These are phyloP conservation scores for Neoboletus subvelutipes DNA, from an alignment of 768 basidiomycete species.

Conservation along the genomic window DNA sequence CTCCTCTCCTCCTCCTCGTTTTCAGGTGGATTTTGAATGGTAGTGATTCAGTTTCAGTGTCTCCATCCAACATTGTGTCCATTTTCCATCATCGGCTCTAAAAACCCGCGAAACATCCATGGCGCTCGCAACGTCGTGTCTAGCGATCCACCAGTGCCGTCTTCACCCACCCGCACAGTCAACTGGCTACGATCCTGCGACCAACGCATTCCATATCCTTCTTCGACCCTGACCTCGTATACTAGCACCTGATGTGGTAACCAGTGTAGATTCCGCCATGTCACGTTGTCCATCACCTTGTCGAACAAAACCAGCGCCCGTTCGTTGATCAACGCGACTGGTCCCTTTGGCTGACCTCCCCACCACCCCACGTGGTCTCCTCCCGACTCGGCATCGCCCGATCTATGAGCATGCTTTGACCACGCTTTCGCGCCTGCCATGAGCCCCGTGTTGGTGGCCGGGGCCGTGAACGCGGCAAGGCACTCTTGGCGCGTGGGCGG, in stretches of 20 bases:
- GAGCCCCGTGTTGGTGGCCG: constrained; percentile 49
- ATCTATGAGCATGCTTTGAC: constrained; percentile 65
- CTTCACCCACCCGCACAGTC: background rate
- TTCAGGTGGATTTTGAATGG: background rate
- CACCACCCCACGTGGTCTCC: constrained; percentile 48
- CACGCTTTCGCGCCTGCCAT: constrained; percentile 63
- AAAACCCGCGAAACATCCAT: constrained; percentile 63
- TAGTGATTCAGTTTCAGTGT: constrained; percentile 34
- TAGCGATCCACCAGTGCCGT: background rate
- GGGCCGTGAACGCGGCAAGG: constrained; percentile 47
- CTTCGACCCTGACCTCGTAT: constrained; percentile 57
- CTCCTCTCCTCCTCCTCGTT: background rate
- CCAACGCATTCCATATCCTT: constrained; percentile 71
- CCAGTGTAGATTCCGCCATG: constrained; percentile 68
- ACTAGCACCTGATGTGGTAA: constrained; percentile 60
- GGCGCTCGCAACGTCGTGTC: constrained; percentile 18
- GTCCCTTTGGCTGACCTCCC: constrained; percentile 52
- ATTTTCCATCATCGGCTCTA: constrained; percentile 68
- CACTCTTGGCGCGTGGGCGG: constrained; percentile 53
- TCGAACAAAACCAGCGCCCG: constrained; percentile 50
- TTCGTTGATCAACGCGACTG: constrained; percentile 52
- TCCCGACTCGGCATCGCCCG: constrained; percentile 19
- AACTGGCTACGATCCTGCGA: constrained; percentile 43
- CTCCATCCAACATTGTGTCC: constrained; percentile 64
- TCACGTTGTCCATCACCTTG: constrained; percentile 49